phyloP scores from a whole-genome alignment of 1,139 yeast genomes.

The Saccharomycopsis hybrid region DNA sequence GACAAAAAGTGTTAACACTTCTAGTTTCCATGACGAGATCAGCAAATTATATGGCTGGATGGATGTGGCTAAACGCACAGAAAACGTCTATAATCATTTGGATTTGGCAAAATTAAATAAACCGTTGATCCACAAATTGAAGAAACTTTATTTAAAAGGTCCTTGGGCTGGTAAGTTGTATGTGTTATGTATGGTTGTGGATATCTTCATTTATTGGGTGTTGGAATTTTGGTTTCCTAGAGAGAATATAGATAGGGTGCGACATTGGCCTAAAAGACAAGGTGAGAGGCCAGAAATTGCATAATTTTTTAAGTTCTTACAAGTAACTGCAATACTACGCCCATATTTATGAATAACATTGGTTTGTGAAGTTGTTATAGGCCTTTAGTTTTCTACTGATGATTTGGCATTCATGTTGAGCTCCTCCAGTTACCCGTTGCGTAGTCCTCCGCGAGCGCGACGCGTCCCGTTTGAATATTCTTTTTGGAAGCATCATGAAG shows the following conservation, averaged over 20 bases:
- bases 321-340: too few relatives aligned
- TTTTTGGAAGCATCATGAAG: too few relatives aligned
- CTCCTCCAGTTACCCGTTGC: too few relatives aligned
- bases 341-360: not conserved
- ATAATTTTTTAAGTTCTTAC: not conserved
- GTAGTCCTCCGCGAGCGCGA: too few relatives aligned
- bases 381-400: not conserved
- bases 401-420: too few relatives aligned
- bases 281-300: conserved; percentile 10
- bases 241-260: conserved; percentile 58
- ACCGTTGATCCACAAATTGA: conserved; percentile 47
- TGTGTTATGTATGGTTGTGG: conserved; percentile 73
- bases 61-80: conserved; percentile 83
- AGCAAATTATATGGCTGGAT: conserved; percentile 87
- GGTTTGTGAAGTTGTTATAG: not conserved
- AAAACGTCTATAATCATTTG: conserved; percentile 64
- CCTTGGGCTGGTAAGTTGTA: conserved; percentile 79
- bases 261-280: conserved; percentile 63
- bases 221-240: conserved; percentile 71
- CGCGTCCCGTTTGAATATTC: too few relatives aligned
- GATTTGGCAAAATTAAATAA: conserved; percentile 39
- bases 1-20: conserved; percentile 58
- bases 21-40: conserved; percentile 71
- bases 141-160: conserved; percentile 68
- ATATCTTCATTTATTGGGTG: conserved; percentile 54